These are phyloP conservation scores for Kuraishia ogatae DNA, from an alignment of 805 yeast species.

Conservation along the genomic window DNA sequence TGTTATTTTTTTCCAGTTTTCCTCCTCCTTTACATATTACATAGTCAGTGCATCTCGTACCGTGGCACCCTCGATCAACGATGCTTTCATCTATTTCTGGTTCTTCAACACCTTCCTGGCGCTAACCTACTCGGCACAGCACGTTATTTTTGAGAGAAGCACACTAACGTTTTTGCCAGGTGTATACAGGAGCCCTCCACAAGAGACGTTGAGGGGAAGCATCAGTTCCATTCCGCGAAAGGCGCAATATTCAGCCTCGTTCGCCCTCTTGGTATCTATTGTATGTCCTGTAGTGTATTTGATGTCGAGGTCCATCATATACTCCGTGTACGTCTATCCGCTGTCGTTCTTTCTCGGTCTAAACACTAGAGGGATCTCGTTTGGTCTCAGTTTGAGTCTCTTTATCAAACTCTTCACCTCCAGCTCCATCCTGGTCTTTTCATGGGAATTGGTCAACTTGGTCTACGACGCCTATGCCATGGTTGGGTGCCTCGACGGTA, in stretches of 20 bases:
- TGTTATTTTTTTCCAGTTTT: constrained; percentile 14
- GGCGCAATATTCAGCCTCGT: constrained; percentile 16
- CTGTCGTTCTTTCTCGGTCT: constrained; percentile 23
- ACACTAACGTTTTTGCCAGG: constrained; percentile 40
- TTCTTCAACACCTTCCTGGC: constrained; percentile 33
- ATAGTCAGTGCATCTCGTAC: constrained; percentile 26
- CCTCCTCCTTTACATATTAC: constrained; percentile 15
- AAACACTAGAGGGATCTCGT: constrained; percentile 32
- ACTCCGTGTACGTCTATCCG: constrained; percentile 25
- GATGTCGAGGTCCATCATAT: constrained; percentile 31
- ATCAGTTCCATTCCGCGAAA: constrained; percentile 12
- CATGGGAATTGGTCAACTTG: constrained; percentile 50
- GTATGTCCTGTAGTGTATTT: constrained; percentile 30
- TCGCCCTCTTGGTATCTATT: constrained; percentile 20
- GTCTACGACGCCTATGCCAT: constrained; percentile 58
- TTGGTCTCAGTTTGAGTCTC: constrained; percentile 22
- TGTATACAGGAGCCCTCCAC: constrained; percentile 30
- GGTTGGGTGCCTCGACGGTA: constrained; percentile 65
- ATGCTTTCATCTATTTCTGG: constrained; percentile 40
- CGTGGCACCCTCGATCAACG: constrained; percentile 32
- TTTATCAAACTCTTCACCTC: constrained; percentile 21
- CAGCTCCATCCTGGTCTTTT: constrained; percentile 26
- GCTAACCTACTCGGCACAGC: constrained; percentile 39
- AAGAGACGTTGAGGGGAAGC: constrained; percentile 14
- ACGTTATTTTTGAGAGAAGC: constrained; percentile 44